Percentiles rank a stretch among this genome's conserved stretches.
phyloP scores from a whole-genome alignment of 352 stramenopile species.

The Globisporangium alternatum region DNA sequence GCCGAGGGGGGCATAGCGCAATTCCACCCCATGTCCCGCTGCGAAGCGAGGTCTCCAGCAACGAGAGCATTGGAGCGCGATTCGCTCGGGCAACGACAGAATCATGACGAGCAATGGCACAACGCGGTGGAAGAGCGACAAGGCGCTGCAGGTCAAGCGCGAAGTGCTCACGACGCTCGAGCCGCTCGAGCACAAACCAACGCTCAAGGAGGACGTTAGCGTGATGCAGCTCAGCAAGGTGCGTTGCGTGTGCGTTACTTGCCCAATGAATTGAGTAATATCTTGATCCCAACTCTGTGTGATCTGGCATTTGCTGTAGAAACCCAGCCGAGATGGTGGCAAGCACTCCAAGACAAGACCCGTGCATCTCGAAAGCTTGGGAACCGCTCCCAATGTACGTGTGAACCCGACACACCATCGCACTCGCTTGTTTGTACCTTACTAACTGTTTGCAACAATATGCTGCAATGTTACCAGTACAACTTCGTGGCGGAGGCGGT shows the following conservation, averaged over 20 bases:
- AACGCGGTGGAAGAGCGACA: conserved; percentile 42
- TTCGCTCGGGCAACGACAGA: background rate
- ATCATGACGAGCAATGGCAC: conserved; percentile 23
- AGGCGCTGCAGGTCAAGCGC: conserved; percentile 30
- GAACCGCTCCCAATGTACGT: conserved; percentile 32
- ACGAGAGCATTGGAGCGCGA: conserved; percentile 7
- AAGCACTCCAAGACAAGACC: conserved; percentile 55
- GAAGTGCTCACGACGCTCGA: conserved; percentile 48
- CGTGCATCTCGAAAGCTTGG: conserved; percentile 57
- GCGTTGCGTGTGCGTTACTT: background rate
- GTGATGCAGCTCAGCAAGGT: conserved; percentile 59
- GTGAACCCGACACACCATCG: background rate
- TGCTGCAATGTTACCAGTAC: background rate
- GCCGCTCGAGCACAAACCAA: conserved; percentile 66
- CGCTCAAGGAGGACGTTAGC: conserved; percentile 53
- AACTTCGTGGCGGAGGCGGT: background rate
- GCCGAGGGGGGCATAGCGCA: background rate
- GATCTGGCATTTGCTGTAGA: conserved; percentile 18
- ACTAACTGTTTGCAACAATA: too few species aligned
- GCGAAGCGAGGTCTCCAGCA: background rate
- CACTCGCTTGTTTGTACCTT: background rate
- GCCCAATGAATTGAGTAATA: too few species aligned
- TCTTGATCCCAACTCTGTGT: too few species aligned
- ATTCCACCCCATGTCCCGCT: background rate
- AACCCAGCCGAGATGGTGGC: conserved; percentile 37